phyloP scores from a whole-genome alignment of 2,329 filamentous ascomycete species.

The Alternaria brassicicola region DNA sequence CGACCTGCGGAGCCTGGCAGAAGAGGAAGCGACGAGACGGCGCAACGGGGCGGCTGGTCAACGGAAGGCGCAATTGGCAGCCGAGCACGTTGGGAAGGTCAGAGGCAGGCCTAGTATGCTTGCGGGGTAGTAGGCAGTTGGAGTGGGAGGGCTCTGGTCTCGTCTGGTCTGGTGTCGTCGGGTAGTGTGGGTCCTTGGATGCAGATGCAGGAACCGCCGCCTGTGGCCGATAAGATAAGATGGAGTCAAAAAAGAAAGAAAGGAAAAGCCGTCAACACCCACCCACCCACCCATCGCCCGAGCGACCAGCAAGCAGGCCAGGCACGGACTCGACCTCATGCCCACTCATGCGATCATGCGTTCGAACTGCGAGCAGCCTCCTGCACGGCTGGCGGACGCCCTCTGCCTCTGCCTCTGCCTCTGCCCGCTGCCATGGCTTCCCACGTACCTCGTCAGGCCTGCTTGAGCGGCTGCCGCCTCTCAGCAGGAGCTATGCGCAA shows the following conservation, averaged over 20 bases:
- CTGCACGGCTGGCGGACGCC: slow-evolving; percentile 46
- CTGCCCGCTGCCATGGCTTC: slow-evolving; percentile 27
- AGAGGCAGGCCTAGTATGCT: slow-evolving; percentile 3
- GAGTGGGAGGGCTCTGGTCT: slow-evolving; percentile 7
- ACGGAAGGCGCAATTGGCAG: background rate
- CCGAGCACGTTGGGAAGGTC: background rate
- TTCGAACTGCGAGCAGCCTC: slow-evolving; percentile 52
- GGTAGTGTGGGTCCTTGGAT: slow-evolving; percentile 23
- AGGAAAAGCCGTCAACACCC: too few species aligned
- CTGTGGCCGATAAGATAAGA: slow-evolving; percentile 33
- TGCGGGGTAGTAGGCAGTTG: slow-evolving; percentile 1
- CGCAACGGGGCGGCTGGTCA: background rate
- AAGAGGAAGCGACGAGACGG: background rate
- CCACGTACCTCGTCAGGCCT: slow-evolving; percentile 8
- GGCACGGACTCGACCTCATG: slow-evolving; percentile 32
- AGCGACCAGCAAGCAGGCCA: slow-evolving; percentile 8
- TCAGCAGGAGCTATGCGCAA: slow-evolving; percentile 43
- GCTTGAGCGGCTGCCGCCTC: slow-evolving; percentile 39
- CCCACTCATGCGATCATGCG: slow-evolving; percentile 58
- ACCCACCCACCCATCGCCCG: slow-evolving; percentile 5
- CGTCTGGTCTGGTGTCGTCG: slow-evolving; percentile 12
- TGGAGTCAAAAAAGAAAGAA: slow-evolving; percentile 17
- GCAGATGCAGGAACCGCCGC: slow-evolving; percentile 15
- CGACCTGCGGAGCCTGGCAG: background rate
- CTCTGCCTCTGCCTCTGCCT: slow-evolving; percentile 26